A percentile compares a stretch with the other conserved stretches of the same genome.
Evolutionary conservation across 2,329 filamentous ascomycete genomes (phyloP).

Genomic region (Nemania serpens): DNA sequence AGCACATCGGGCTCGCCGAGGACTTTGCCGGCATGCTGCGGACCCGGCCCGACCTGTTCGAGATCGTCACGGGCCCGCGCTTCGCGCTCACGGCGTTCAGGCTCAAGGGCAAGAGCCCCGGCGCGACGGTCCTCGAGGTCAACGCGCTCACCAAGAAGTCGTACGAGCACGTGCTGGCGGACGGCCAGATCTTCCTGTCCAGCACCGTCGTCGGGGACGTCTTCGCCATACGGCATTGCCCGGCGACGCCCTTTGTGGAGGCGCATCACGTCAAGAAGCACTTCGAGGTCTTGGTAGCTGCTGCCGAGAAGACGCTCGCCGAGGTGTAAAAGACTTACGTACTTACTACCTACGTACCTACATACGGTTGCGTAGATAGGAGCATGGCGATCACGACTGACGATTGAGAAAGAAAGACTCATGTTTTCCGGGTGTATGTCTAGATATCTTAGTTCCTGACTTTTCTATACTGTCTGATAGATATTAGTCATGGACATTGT

Average conservation of each 20-base stretch:
- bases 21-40: constrained; percentile 67
- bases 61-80: constrained; percentile 71
- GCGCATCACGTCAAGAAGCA: constrained; percentile 73
- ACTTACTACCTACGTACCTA: neutral
- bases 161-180: constrained; percentile 73
- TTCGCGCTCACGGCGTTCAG: constrained; percentile 80
- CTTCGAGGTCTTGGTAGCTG: constrained; percentile 73
- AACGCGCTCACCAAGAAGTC: constrained; percentile 74
- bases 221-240: constrained; percentile 82
- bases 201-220: constrained; percentile 72
- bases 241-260: constrained; percentile 70
- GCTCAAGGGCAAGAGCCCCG: constrained; percentile 37
- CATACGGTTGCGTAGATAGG: neutral
- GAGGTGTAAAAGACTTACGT: constrained; percentile 23
- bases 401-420: constrained; percentile 6
- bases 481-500: neutral
- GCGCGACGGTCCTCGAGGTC: constrained; percentile 50
- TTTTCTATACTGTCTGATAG: neutral
- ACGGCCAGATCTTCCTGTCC: constrained; percentile 82
- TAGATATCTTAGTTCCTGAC: constrained; percentile 6
- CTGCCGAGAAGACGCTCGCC: constrained; percentile 60
- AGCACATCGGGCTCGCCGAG: constrained; percentile 71
- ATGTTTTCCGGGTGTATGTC: neutral
- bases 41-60: constrained; percentile 70
- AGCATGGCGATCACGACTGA: neutral